phyloP scores from a whole-genome alignment of 495 filamentous ascomycete species.

The Lasiosphaeria ovina region DNA sequence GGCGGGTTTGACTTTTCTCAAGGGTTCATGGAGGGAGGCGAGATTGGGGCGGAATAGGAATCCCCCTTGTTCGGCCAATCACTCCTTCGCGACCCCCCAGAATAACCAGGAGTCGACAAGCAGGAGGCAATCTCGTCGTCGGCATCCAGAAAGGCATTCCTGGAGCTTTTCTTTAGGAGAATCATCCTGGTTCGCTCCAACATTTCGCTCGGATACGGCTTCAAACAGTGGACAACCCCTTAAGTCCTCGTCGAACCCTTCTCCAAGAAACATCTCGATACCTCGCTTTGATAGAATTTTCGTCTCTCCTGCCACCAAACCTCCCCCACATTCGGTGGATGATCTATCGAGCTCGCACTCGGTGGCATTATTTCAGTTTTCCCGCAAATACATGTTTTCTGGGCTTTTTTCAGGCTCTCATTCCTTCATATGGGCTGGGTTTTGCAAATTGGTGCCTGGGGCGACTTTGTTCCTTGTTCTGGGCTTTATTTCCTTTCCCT shows the following conservation, averaged over 20 bases:
- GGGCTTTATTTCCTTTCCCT: neutral
- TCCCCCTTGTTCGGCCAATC: slow-evolving; percentile 12
- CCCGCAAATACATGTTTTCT: neutral
- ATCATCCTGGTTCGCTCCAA: neutral
- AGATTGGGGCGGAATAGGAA: slow-evolving; percentile 51
- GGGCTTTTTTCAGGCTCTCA: slow-evolving; percentile 6
- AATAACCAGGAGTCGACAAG: slow-evolving; percentile 5
- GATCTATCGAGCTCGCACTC: too few species aligned
- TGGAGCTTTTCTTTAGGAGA: slow-evolving; percentile 1
- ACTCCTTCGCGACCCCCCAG: neutral
- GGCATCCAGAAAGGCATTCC: slow-evolving; percentile 7
- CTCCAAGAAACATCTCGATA: neutral
- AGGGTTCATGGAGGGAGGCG: slow-evolving; percentile 45
- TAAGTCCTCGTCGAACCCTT: neutral
- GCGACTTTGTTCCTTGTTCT: slow-evolving; percentile 1
- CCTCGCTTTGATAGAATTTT: slow-evolving; percentile 1
- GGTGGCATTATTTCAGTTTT: too few species aligned
- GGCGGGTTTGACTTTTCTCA: slow-evolving; percentile 45
- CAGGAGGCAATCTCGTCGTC: neutral
- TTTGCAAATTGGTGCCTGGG: slow-evolving; percentile 11
- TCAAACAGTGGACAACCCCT: neutral
- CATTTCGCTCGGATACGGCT: neutral
- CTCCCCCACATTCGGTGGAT: neutral
- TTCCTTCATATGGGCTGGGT: slow-evolving; percentile 9
- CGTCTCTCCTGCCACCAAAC: neutral